Evolutionary conservation across 805 yeast species (phyloP).

Genomic region (Candida schatavii): DNA sequence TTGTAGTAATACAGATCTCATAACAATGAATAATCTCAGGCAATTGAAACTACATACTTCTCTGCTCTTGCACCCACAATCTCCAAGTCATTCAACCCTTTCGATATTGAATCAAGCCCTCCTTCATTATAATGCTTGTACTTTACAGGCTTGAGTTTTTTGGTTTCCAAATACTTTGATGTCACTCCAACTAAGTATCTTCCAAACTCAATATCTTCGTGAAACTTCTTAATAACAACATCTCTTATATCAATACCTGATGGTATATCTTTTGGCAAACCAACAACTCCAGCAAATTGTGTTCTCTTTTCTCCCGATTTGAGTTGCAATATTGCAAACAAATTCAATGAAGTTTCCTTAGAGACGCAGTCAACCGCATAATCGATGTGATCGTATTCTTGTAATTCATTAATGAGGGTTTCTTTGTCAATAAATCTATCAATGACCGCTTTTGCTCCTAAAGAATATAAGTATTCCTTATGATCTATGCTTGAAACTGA

Average conservation of each 20-base stretch:
- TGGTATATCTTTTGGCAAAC: conserved; percentile 23
- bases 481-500: conserved; percentile 21
- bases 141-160: conserved; percentile 30
- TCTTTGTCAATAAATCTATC: conserved; percentile 24
- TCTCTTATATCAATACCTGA: conserved; percentile 25
- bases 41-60: conserved; percentile 32
- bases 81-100: conserved; percentile 39
- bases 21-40: not conserved
- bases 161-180: conserved; percentile 23
- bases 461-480: conserved; percentile 16
- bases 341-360: conserved; percentile 32
- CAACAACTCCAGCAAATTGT: conserved; percentile 39
- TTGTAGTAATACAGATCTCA: too few relatives aligned
- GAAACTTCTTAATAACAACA: conserved; percentile 41
- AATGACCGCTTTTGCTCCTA: conserved; percentile 31
- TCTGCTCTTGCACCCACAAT: conserved; percentile 41
- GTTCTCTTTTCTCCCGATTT: conserved; percentile 9
- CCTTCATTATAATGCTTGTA: conserved; percentile 28
- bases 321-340: conserved; percentile 23
- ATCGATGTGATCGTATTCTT: conserved; percentile 18
- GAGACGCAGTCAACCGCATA: conserved; percentile 47
- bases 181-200: conserved; percentile 31
- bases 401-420: not conserved
- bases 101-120: conserved; percentile 30
- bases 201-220: conserved; percentile 41